Evolutionary conservation across 352 stramenopile species (phyloP), one percentile per base, ranked within the genome.

Genomic region (Peronospora destructor): DNA sequence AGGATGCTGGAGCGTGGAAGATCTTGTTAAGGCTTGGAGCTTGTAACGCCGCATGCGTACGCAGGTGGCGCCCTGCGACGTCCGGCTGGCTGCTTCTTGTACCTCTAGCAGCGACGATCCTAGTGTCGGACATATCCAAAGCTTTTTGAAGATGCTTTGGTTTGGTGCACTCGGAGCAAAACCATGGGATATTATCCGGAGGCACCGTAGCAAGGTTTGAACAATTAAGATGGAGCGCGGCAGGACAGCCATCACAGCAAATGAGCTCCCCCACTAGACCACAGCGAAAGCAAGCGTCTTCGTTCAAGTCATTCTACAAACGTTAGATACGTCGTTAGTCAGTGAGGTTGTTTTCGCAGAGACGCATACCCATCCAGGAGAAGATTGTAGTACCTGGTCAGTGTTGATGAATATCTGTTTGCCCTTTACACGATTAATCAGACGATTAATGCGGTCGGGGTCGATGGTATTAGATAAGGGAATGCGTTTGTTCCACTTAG

Each of bases 211-310:
- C 66, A 36, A 88, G 69, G 43, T 86, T 88, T 12, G 77, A 81
- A 37, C 77, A 88, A 53, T 74, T 83, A 36, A 90, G 56, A 50
- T 91, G 80, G 56, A 89, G 86, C 7, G 80, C 80, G 1, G 76
- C 73, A 8, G 80, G 80, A 29, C 80, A 91, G 10, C 76, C 77
- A 49, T 91, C 80, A 47, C 80, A 91, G 64, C 80, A 91, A 43
- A 91, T 84, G 9, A 91, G 60, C 35, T 88, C 67, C 51, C 80
- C 80, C 13, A 73, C 68, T 33, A 84, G 66, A 0, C 76, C 74
- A 38, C 80, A 91, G 25, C 80, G 80, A 37, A 85, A 76, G 49
- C 80, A 91, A 14, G 68, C 70, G 53, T 91, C 80, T 67, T 91
- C 80, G 42, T 88, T 87, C 26, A 91, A 56, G 45, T 91, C 80